Evolutionary conservation across 371 early-diverging fungal species (phyloP).

Genomic region (Rhizopus stolonifer): DNA sequence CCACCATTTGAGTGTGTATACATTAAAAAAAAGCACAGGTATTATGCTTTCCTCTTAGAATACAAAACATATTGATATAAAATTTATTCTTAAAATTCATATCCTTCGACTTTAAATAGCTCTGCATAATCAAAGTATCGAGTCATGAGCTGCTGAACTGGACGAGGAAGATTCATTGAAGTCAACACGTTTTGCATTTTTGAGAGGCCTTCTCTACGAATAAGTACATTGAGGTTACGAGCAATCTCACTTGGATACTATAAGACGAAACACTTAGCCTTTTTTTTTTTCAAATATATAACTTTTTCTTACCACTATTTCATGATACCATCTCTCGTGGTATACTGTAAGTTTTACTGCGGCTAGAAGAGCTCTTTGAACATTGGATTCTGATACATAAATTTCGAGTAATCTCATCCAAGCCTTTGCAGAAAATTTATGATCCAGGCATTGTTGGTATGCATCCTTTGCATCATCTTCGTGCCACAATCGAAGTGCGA

Average conservation of each 20-base stretch:
- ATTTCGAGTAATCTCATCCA: constrained; percentile 83
- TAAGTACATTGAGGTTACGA: constrained; percentile 75
- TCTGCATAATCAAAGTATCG: constrained; percentile 81
- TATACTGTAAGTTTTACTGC: constrained; percentile 81
- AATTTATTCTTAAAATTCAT: constrained; percentile 67
- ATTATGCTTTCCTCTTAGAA: too few species aligned
- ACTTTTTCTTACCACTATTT: constrained; percentile 73
- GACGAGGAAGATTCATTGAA: constrained; percentile 81
- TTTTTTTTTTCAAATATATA: background rate
- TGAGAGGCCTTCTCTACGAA: constrained; percentile 81
- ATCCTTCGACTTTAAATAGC: constrained; percentile 80
- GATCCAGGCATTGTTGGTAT: constrained; percentile 81
- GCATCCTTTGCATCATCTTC: constrained; percentile 90
- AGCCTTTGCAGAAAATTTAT: constrained; percentile 88
- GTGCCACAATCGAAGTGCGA: constrained; percentile 84
- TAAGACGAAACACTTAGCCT: background rate
- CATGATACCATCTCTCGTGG: constrained; percentile 81
- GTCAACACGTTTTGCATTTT: constrained; percentile 89
- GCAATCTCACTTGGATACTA: constrained; percentile 90
- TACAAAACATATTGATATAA: too few species aligned
- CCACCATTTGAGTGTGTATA: too few species aligned
- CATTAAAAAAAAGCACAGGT: too few species aligned
- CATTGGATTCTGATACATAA: constrained; percentile 74
- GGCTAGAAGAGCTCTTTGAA: constrained; percentile 77
- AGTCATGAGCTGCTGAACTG: constrained; percentile 76